Conservation (phyloP, 1,284 basidiomycete genomes). For the Paramarasmius palmivorus region DNA sequence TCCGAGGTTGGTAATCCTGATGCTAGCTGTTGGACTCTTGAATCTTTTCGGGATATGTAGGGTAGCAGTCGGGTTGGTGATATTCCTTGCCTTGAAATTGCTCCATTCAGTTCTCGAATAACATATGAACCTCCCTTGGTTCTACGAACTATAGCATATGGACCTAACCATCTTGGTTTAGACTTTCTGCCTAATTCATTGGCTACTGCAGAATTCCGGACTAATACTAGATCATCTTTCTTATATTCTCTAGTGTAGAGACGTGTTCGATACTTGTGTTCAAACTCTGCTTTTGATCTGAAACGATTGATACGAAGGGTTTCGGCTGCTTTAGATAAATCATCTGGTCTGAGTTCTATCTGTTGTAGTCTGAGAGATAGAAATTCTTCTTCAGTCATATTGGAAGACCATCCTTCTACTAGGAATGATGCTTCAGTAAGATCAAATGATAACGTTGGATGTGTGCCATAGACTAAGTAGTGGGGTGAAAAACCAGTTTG, state of each 20-base stretch:
- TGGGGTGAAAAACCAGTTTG: conserved; percentile 26
- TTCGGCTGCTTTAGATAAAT: conserved; percentile 8
- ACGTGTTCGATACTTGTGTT: conserved; percentile 18
- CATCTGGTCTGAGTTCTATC: conserved; percentile 4
- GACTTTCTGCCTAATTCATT: conserved; percentile 20
- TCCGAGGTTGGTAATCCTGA: no score
- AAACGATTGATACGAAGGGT: conserved; percentile 12
- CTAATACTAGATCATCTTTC: conserved; percentile 21
- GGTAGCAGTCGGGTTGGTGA: no score
- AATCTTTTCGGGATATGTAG: no score
- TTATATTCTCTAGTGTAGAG: conserved; percentile 22
- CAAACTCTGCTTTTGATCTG: conserved; percentile 18
- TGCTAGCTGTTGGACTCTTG: no score
- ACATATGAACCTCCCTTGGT: no score
- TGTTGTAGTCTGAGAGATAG: conserved; percentile 14
- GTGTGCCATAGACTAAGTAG: conserved; percentile 22
- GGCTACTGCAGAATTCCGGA: conserved; percentile 23
- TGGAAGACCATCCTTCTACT: conserved; percentile 12
- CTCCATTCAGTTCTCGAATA: no score
- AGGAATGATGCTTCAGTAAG: conserved; percentile 26
- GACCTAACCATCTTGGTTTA: conserved; percentile 25
- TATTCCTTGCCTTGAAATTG: no score
- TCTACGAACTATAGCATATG: conserved; percentile 22
- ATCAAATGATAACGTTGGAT: conserved; percentile 26
- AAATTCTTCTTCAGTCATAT: conserved; percentile 15